These are phyloP conservation scores for Linnemannia elongata DNA, from an alignment of 192 early-diverging fungal genomes.

Conservation along the genomic window DNA sequence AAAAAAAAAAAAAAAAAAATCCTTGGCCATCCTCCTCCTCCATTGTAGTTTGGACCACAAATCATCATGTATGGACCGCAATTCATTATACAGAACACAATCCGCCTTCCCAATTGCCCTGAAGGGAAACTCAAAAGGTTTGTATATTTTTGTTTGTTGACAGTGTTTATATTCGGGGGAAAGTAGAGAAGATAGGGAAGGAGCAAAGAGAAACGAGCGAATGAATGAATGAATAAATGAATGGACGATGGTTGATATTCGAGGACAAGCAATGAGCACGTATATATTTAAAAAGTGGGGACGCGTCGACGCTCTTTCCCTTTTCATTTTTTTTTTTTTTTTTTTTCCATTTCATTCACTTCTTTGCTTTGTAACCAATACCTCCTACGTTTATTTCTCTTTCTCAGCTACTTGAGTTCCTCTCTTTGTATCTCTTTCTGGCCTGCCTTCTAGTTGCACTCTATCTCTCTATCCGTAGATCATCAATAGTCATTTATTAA, in stretches of 20 bases:
- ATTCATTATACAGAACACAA: not conserved
- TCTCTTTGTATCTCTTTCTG: not conserved
- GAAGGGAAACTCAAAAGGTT: not conserved
- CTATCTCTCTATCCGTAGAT: not conserved
- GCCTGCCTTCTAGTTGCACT: not conserved
- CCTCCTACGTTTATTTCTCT: not conserved
- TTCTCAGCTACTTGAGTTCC: not conserved
- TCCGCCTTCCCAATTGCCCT: constrained; percentile 2
- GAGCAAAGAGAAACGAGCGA: not conserved
- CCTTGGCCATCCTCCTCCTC: not conserved
- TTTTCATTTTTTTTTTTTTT: not conserved
- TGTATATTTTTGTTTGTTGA: not conserved
- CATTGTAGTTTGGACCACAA: not conserved
- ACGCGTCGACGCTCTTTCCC: constrained; percentile 1
- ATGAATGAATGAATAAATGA: not conserved
- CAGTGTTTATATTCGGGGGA: no score
- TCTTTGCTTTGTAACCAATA: not conserved
- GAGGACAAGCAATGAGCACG: not conserved
- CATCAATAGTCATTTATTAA: not conserved
- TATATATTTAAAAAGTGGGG: not conserved
- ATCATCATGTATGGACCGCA: not conserved
- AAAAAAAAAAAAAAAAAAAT: not conserved
- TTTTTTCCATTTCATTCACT: not conserved
- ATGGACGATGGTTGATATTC: not conserved
- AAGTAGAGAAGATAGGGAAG: not conserved